Percentiles rank a stretch among this genome's conserved stretches.
Evolutionary conservation across 768 basidiomycete species (phyloP).

Genomic region (Leccinum ochraceum): DNA sequence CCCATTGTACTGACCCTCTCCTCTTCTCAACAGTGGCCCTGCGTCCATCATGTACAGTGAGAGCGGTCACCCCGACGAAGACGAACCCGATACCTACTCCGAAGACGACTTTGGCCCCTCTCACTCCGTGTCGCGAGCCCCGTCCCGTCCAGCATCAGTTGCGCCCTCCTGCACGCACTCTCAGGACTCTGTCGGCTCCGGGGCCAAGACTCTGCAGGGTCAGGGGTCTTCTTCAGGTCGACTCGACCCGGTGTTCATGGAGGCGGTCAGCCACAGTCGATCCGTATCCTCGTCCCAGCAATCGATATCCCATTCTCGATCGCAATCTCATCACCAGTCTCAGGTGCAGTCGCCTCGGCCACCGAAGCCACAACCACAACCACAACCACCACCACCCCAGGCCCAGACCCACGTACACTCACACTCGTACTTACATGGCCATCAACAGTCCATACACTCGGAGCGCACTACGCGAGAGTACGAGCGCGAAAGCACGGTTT

Average conservation of each 20-base stretch:
- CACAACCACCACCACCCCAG: too few species aligned
- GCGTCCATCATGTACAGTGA: constrained; percentile 84
- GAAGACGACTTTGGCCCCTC: constrained; percentile 57
- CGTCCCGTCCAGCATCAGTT: constrained; percentile 46
- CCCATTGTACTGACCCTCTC: background rate
- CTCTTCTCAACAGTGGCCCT: constrained; percentile 53
- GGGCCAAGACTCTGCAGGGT: constrained; percentile 34
- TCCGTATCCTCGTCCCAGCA: too few species aligned
- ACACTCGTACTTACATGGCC: too few species aligned
- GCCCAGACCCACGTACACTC: too few species aligned
- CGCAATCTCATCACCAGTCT: too few species aligned
- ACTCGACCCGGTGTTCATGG: constrained; percentile 30
- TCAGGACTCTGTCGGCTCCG: constrained; percentile 38
- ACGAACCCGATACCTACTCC: constrained; percentile 62
- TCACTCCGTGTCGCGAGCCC: constrained; percentile 33
- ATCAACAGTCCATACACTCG: too few species aligned
- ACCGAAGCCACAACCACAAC: too few species aligned
- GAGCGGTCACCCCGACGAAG: constrained; percentile 73
- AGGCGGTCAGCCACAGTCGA: constrained; percentile 15
- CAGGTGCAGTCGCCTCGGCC: too few species aligned
- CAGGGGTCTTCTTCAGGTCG: constrained; percentile 30
- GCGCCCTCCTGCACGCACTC: constrained; percentile 58
- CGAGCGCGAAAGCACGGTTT: too few species aligned
- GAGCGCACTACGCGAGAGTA: too few species aligned
- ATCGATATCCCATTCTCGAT: too few species aligned